Conservation (phyloP, 1,284 basidiomycete species). For the Polyporus tsugae region DNA sequence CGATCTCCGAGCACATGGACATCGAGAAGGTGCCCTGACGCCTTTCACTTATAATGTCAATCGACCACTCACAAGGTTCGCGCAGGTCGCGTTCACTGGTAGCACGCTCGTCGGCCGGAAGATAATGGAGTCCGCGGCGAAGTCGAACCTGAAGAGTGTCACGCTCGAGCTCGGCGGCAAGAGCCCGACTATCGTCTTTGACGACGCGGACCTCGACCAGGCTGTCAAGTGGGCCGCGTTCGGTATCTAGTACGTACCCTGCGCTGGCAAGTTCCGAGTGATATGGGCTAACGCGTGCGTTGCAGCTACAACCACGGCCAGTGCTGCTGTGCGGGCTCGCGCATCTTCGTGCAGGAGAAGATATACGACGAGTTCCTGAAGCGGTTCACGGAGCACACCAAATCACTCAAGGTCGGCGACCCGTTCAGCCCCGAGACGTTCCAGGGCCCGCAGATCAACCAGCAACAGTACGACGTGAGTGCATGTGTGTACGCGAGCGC, state of each 20-base stretch:
- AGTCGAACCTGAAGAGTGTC: slow-evolving; percentile 88
- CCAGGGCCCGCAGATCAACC: slow-evolving; percentile 90
- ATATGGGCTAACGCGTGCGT: neutral
- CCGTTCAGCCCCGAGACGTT: slow-evolving; percentile 78
- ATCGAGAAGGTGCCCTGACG: slow-evolving; percentile 58
- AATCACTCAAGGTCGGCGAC: slow-evolving; percentile 75
- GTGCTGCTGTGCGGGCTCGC: slow-evolving; percentile 85
- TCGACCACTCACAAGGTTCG: too few species aligned
- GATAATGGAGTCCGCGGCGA: slow-evolving; percentile 85
- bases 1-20: slow-evolving; percentile 68
- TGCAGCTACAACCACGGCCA: slow-evolving; percentile 83
- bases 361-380: slow-evolving; percentile 86
- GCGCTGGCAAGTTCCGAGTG: neutral
- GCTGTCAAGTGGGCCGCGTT: slow-evolving; percentile 85
- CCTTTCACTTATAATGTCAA: too few species aligned
- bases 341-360: slow-evolving; percentile 85
- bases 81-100: slow-evolving; percentile 73
- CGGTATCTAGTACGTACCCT: slow-evolving; percentile 73
- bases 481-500: too few species aligned
- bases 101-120: slow-evolving; percentile 85
- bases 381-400: slow-evolving; percentile 65
- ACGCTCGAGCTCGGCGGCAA: slow-evolving; percentile 96
- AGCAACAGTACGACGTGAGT: slow-evolving; percentile 69
- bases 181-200: slow-evolving; percentile 81
- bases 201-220: slow-evolving; percentile 80